Evolutionary conservation across 2,329 filamentous ascomycete genomes (phyloP).

Genomic region (Aspergillus sp.): DNA sequence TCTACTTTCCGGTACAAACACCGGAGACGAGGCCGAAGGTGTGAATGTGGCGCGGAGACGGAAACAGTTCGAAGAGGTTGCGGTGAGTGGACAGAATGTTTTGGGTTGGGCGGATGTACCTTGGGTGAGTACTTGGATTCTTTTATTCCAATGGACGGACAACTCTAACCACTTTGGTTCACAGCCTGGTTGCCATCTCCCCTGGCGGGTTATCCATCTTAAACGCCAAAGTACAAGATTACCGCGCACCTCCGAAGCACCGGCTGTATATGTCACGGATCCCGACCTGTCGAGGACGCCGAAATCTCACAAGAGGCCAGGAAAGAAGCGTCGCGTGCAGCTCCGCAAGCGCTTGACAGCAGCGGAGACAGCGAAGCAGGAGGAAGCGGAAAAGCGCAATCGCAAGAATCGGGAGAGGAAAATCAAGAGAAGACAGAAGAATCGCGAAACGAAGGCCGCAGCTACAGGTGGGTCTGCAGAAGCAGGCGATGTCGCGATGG

Average conservation of each 20-base stretch:
- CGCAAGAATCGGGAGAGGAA: constrained; percentile 34
- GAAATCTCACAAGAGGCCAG: constrained; percentile 32
- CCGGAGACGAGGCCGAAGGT: constrained; percentile 6
- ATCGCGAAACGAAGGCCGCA: constrained; percentile 28
- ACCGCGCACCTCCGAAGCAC: constrained; percentile 4
- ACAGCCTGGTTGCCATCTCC: constrained; percentile 34
- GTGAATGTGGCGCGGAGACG: constrained; percentile 12
- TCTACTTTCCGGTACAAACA: constrained; percentile 13
- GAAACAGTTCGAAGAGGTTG: constrained; percentile 28
- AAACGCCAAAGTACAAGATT: constrained; percentile 27
- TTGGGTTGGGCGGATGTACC: constrained; percentile 20
- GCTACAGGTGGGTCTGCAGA: constrained; percentile 13
- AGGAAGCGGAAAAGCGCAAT: constrained; percentile 32
- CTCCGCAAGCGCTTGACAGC: constrained; percentile 28
- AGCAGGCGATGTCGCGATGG: constrained; percentile 10
- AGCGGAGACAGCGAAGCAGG: constrained; percentile 24
- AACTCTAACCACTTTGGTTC: not conserved
- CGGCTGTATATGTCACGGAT: constrained; percentile 15
- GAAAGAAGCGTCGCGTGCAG: constrained; percentile 36
- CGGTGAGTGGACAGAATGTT: constrained; percentile 28
- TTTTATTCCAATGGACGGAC: constrained; percentile 1
- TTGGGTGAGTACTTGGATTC: constrained; percentile 22
- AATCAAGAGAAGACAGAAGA: constrained; percentile 31
- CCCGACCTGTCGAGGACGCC: constrained; percentile 16
- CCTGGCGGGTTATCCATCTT: constrained; percentile 34